Percentiles rank a stretch among this genome's conserved stretches.
Conservation (phyloP, 805 yeast genomes). For the Candida mattraensis region DNA sequence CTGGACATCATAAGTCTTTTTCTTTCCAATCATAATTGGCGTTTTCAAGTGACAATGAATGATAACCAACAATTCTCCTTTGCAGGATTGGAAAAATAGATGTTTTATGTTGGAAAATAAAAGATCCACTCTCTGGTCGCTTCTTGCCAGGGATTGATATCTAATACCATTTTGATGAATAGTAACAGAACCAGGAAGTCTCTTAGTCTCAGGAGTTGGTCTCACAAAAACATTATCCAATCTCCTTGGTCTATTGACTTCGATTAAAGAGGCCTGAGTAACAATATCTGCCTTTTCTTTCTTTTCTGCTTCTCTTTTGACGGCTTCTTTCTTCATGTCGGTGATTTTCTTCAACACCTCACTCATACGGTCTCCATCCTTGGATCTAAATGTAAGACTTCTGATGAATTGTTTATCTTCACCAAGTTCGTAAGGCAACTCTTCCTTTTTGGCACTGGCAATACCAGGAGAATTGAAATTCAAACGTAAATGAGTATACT, state of each 20-base stretch:
- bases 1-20: conserved; percentile 92
- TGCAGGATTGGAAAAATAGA: conserved; percentile 92
- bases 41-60: conserved; percentile 90
- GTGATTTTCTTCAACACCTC: conserved; percentile 87
- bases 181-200: conserved; percentile 85
- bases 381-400: conserved; percentile 82
- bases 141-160: conserved; percentile 81
- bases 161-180: conserved; percentile 96
- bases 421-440: conserved; percentile 87
- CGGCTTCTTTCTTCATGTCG: conserved; percentile 88
- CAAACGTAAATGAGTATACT: conserved; percentile 83
- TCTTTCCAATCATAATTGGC: conserved; percentile 94
- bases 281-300: conserved; percentile 93
- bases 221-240: conserved; percentile 87
- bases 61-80: conserved; percentile 88
- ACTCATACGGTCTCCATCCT: conserved; percentile 86
- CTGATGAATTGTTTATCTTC: conserved; percentile 85
- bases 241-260: conserved; percentile 81
- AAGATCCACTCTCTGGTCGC: conserved; percentile 85
- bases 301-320: conserved; percentile 85
- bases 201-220: conserved; percentile 97
- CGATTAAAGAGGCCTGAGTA: conserved; percentile 83
- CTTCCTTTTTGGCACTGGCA: conserved; percentile 64
- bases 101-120: conserved; percentile 90
- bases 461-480: conserved; percentile 91